These are phyloP conservation scores for Saprolegnia diclina DNA, from an alignment of 352 stramenopile genomes.

Conservation along the genomic window DNA sequence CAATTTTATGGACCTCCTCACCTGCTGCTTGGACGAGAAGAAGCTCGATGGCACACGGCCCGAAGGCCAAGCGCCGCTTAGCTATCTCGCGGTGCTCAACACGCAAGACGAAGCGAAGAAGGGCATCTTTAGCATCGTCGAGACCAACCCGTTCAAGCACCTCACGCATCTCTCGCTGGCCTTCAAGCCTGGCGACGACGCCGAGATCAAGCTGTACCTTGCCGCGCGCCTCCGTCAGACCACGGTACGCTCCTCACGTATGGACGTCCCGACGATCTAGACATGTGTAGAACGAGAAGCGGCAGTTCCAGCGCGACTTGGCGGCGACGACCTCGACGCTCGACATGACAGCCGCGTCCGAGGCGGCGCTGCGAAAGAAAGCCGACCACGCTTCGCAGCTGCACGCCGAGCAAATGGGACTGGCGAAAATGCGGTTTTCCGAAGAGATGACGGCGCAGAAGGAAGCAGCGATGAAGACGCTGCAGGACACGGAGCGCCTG, in stretches of 20 bases:
- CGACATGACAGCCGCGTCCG: not conserved
- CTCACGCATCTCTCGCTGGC: constrained; percentile 88
- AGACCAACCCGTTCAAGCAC: constrained; percentile 94
- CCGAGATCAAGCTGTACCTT: constrained; percentile 87
- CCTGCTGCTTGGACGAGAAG: constrained; percentile 74
- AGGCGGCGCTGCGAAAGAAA: constrained; percentile 15
- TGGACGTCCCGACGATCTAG: not conserved
- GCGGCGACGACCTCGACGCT: not conserved
- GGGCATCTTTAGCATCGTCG: constrained; percentile 88
- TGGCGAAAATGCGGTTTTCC: constrained; percentile 9
- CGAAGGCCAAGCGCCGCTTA: constrained; percentile 64
- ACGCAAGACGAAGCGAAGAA: constrained; percentile 42
- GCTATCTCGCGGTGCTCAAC: constrained; percentile 79
- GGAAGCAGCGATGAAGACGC: constrained; percentile 32
- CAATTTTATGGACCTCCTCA: constrained; percentile 90
- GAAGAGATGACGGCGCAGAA: constrained; percentile 28
- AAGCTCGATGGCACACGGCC: constrained; percentile 34
- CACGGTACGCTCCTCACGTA: constrained; percentile 24
- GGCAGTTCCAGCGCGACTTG: constrained; percentile 8
- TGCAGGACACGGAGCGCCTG: constrained; percentile 61
- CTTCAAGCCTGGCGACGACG: constrained; percentile 84
- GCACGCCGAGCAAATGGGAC: constrained; percentile 16
- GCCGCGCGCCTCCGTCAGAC: constrained; percentile 83
- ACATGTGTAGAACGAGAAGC: constrained; percentile 19
- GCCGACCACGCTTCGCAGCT: constrained; percentile 12